Evolutionary conservation across 208 protist species (phyloP).

Genomic region (Angomonas ambiguus): DNA sequence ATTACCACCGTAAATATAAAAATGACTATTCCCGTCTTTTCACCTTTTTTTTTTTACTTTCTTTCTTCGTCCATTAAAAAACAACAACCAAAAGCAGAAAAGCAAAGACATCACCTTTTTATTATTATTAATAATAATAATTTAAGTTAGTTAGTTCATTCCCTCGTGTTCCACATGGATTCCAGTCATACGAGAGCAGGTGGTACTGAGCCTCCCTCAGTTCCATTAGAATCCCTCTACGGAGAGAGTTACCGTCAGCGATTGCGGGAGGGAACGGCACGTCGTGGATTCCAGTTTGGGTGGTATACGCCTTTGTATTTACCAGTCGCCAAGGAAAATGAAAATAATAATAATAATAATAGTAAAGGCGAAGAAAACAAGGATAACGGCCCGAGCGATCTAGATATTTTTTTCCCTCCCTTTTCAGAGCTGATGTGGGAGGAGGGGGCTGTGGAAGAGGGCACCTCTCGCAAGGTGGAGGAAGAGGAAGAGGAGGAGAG

Average conservation of each 20-base stretch:
- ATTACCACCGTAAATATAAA: no score
- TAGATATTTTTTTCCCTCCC: no score
- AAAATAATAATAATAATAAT: neutral
- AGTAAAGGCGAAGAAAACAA: no score
- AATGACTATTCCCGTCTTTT: constrained; percentile 6
- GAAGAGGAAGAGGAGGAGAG: no score
- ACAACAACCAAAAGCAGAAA: no score
- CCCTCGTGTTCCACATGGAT: no score
- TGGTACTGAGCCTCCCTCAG: neutral
- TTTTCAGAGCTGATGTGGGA: neutral
- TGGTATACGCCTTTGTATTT: neutral
- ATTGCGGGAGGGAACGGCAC: neutral
- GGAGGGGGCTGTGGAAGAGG: neutral
- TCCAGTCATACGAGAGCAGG: no score
- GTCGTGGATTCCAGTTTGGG: neutral
- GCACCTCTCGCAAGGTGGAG: neutral
- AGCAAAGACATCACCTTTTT: neutral
- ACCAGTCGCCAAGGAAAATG: neutral
- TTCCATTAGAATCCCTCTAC: neutral
- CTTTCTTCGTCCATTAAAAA: neutral
- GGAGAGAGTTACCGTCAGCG: neutral
- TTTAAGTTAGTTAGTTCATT: no score
- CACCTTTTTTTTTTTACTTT: neutral
- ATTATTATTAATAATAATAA: neutral
- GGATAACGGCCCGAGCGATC: no score